A percentile compares a stretch with the other conserved stretches of the same genome.
These are phyloP conservation scores for Orbilia blumenaviensis DNA, from an alignment of 2,329 filamentous ascomycete genomes.

Conservation along the genomic window DNA sequence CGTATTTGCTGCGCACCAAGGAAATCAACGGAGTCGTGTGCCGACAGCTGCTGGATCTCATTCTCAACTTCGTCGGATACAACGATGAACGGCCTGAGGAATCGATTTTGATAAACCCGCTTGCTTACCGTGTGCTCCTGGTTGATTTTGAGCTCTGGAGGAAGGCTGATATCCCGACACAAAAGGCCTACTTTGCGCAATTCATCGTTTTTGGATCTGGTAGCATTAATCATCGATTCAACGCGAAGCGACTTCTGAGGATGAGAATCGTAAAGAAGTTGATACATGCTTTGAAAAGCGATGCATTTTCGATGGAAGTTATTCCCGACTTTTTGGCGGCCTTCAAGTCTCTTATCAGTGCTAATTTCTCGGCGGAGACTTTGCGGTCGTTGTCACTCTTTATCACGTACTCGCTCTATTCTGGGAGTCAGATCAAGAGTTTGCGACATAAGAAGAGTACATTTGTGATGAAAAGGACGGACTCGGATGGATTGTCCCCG, in stretches of 20 bases:
- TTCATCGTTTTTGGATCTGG: slow-evolving; percentile 87
- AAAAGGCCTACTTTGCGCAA: slow-evolving; percentile 91
- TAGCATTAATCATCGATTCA: slow-evolving; percentile 92
- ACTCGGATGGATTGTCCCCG: slow-evolving; percentile 58
- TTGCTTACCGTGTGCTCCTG: slow-evolving; percentile 89
- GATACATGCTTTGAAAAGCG: slow-evolving; percentile 87
- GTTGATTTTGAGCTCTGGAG: slow-evolving; percentile 96
- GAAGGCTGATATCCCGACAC: slow-evolving; percentile 76
- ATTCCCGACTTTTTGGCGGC: slow-evolving; percentile 80
- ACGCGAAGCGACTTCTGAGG: slow-evolving; percentile 81
- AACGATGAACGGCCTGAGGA: slow-evolving; percentile 79
- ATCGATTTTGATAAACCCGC: slow-evolving; percentile 92
- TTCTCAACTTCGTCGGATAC: slow-evolving; percentile 89
- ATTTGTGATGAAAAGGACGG: slow-evolving; percentile 58
- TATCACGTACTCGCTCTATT: slow-evolving; percentile 89
- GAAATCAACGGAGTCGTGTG: slow-evolving; percentile 65
- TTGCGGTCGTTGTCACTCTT: slow-evolving; percentile 88
- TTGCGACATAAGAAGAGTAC: slow-evolving; percentile 64
- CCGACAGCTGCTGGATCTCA: slow-evolving; percentile 74
- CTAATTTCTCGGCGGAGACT: slow-evolving; percentile 82
- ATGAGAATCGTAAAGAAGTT: slow-evolving; percentile 94
- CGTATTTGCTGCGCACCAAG: slow-evolving; percentile 77
- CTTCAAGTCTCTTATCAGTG: slow-evolving; percentile 80
- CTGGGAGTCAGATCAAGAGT: slow-evolving; percentile 62
- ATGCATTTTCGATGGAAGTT: slow-evolving; percentile 76